These are phyloP conservation scores for Camellia sinensis DNA, from an alignment of 148 eudicot species.

Conservation along the genomic window DNA sequence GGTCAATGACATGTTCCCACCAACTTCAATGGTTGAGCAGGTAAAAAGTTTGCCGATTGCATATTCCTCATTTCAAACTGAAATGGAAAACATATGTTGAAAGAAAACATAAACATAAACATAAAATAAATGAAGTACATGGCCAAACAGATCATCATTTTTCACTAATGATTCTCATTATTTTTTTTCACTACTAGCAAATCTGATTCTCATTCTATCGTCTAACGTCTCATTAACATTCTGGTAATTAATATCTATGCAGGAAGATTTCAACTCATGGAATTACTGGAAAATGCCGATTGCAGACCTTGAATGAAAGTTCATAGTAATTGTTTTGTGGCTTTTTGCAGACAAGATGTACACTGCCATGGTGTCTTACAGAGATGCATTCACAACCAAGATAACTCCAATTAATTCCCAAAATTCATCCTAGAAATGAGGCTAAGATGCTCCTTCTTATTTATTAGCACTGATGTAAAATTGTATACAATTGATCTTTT, in stretches of 20 bases:
- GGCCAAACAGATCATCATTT: not conserved
- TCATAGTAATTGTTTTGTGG: conserved; percentile 10
- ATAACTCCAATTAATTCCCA: not conserved
- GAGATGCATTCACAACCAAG: not conserved
- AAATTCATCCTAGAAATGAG: not conserved
- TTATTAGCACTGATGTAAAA: not conserved
- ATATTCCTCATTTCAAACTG: not conserved
- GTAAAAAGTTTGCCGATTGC: conserved; percentile 23
- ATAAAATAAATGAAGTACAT: not conserved
- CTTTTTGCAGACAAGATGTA: not conserved
- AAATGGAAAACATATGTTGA: not conserved
- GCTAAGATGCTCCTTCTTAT: conserved; percentile 10
- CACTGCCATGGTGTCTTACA: not conserved
- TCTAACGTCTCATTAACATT: not conserved
- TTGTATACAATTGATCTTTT: conserved; percentile 10
- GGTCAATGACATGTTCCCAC: conserved; percentile 98
- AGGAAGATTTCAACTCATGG: conserved; percentile 97
- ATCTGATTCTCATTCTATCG: not conserved
- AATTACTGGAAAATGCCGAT: conserved; percentile 93
- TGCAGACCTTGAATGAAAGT: conserved; percentile 51
- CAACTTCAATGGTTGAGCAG: conserved; percentile 88
- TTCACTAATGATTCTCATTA: not conserved
- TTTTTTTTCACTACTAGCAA: not conserved
- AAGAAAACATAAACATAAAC: too few relatives aligned
- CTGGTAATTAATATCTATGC: conserved; percentile 20